Conservation (phyloP, 1,284 basidiomycete species). For the Fomitiporia mediterranea region DNA sequence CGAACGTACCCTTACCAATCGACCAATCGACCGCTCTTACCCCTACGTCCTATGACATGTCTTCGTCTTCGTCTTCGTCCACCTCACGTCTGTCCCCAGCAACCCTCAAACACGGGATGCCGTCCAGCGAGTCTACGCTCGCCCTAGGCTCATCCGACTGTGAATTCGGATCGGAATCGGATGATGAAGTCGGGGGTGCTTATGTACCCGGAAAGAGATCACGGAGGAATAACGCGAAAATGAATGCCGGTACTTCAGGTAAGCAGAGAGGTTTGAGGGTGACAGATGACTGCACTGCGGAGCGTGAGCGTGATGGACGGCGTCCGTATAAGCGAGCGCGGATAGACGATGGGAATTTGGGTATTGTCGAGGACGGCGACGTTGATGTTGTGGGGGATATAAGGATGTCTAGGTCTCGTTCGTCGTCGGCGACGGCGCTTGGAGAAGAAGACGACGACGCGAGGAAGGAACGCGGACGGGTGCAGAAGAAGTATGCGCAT, state of each 20-base stretch:
- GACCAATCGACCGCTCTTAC: background rate
- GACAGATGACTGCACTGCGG: no score
- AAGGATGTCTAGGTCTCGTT: background rate
- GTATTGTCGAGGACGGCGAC: background rate
- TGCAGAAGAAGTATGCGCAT: no score
- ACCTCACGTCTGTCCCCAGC: background rate
- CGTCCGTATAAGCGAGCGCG: background rate
- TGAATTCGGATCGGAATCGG: conserved; percentile 1
- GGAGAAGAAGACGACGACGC: background rate
- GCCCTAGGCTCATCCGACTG: background rate
- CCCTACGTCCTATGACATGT: background rate
- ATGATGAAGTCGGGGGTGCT: background rate
- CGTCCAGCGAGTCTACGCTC: no score
- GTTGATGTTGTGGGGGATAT: background rate
- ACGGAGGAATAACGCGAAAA: background rate
- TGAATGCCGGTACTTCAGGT: background rate
- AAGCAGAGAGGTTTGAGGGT: background rate
- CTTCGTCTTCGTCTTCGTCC: background rate
- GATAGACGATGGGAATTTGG: background rate
- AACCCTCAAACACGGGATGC: background rate
- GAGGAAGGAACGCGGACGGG: background rate
- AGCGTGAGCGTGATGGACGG: no score
- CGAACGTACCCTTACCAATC: background rate
- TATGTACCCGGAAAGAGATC: no score
- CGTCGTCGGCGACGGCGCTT: background rate